phyloP scores from a whole-genome alignment of 169 alveolate genomes.

The Eimeria nieschulzi region DNA sequence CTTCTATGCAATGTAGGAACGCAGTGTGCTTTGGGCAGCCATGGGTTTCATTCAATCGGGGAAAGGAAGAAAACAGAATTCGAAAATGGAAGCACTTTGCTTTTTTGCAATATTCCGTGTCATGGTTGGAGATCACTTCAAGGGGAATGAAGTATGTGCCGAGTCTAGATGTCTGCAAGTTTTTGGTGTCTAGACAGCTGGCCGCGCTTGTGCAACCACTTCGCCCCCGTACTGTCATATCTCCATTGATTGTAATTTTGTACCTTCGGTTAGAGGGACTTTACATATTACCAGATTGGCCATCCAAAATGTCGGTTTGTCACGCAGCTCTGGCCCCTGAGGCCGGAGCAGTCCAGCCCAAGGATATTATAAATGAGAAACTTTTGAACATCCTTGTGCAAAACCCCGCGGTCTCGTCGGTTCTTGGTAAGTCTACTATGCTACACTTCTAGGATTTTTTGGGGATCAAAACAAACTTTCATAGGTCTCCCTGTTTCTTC shows the following conservation, averaged over 20 bases:
- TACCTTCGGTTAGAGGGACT: constrained; percentile 45
- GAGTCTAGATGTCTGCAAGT: neutral
- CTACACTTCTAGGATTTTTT: neutral
- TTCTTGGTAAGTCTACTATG: neutral
- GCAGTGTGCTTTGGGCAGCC: too few species aligned
- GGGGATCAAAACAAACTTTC: neutral
- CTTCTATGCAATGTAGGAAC: too few species aligned
- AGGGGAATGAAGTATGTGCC: neutral
- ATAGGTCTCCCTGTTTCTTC: constrained; percentile 36
- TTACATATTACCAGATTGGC: constrained; percentile 8
- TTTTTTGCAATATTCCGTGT: too few species aligned
- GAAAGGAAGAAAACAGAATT: too few species aligned
- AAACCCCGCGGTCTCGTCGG: constrained; percentile 53
- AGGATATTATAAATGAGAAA: constrained; percentile 18
- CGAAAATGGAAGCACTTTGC: too few species aligned
- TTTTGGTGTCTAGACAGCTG: constrained; percentile 48
- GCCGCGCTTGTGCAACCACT: neutral
- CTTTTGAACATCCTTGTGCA: constrained; percentile 61
- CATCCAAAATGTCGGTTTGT: constrained; percentile 39
- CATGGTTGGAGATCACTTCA: too few species aligned
- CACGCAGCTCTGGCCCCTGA: constrained; percentile 61
- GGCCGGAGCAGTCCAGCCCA: constrained; percentile 57
- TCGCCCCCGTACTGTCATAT: constrained; percentile 15
- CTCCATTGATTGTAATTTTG: constrained; percentile 50
- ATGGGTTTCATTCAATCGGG: too few species aligned